Evolutionary conservation across 768 basidiomycete species (phyloP).

Genomic region (Leccinum subtestaceum): DNA sequence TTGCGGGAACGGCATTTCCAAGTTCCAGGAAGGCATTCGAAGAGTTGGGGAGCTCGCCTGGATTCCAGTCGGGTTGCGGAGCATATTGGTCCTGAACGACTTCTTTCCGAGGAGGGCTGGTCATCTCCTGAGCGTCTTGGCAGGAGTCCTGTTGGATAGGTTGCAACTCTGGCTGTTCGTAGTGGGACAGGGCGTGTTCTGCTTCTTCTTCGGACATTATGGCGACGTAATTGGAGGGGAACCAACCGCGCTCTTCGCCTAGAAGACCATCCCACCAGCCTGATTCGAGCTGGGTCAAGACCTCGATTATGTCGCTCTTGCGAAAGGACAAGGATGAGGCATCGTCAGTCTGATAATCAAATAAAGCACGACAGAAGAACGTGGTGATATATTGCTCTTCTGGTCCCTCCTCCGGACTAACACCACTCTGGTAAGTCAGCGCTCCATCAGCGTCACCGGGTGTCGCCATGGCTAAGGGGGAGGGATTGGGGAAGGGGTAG

Average conservation of each 20-base stretch:
- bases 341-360: constrained; percentile 88
- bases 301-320: constrained; percentile 89
- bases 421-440: constrained; percentile 19
- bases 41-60: constrained; percentile 22
- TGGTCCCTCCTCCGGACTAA: constrained; percentile 30
- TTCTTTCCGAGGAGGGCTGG: constrained; percentile 10
- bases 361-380: constrained; percentile 88
- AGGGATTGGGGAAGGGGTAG: neutral
- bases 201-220: constrained; percentile 79
- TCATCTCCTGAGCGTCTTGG: constrained; percentile 16
- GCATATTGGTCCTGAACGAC: constrained; percentile 25
- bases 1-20: constrained; percentile 25
- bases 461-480: constrained; percentile 13
- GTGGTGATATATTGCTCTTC: constrained; percentile 64
- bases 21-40: constrained; percentile 40
- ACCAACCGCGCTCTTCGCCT: constrained; percentile 90
- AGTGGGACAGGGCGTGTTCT: constrained; percentile 53
- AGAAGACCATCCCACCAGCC: constrained; percentile 99
- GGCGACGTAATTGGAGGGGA: constrained; percentile 93
- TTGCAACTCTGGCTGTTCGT: constrained; percentile 15
- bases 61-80: constrained; percentile 49
- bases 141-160: constrained; percentile 10
- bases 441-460: constrained; percentile 23
- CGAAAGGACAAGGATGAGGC: constrained; percentile 85
- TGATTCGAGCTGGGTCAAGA: constrained; percentile 83